These are phyloP conservation scores for Rhodotorula paludigena DNA, from an alignment of 768 basidiomycete genomes.

Conservation along the genomic window DNA sequence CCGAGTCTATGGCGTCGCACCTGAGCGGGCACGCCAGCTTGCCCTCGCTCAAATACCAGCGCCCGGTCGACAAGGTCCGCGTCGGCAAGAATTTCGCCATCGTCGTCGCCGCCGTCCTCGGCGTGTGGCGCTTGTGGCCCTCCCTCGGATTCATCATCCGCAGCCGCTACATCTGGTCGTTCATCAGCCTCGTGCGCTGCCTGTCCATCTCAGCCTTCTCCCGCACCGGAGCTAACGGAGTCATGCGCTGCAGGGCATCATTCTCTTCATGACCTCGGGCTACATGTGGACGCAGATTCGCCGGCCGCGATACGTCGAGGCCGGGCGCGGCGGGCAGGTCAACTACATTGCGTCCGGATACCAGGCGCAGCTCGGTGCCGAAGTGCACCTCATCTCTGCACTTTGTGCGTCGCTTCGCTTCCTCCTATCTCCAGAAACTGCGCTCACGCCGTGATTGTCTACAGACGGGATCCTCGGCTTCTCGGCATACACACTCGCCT, in stretches of 20 bases:
- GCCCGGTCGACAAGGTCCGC: conserved; percentile 61
- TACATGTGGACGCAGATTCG: conserved; percentile 97
- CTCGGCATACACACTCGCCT: conserved; percentile 71
- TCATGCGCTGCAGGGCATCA: conserved; percentile 53
- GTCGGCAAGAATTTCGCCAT: conserved; percentile 54
- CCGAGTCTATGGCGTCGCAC: conserved; percentile 68
- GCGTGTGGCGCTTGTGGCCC: conserved; percentile 52
- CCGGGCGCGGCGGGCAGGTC: conserved; percentile 51
- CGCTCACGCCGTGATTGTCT: neutral
- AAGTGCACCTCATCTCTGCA: conserved; percentile 76
- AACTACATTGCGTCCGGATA: conserved; percentile 81
- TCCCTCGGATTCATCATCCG: conserved; percentile 61
- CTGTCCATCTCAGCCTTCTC: conserved; percentile 37
- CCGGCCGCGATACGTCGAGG: conserved; percentile 61
- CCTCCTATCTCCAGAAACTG: neutral
- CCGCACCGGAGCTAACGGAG: conserved; percentile 44
- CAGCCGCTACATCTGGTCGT: conserved; percentile 40
- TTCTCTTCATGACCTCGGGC: conserved; percentile 80
- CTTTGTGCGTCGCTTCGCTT: conserved; percentile 62
- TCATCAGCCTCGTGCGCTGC: conserved; percentile 26
- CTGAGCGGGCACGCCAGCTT: conserved; percentile 70
- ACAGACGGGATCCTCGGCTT: conserved; percentile 79
- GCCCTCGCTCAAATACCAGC: conserved; percentile 66
- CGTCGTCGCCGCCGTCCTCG: conserved; percentile 53
- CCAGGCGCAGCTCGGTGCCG: conserved; percentile 85